Base-by-base conservation (phyloP, 805 yeast genomes). In the Monosporozyma siamensis region DNA sequence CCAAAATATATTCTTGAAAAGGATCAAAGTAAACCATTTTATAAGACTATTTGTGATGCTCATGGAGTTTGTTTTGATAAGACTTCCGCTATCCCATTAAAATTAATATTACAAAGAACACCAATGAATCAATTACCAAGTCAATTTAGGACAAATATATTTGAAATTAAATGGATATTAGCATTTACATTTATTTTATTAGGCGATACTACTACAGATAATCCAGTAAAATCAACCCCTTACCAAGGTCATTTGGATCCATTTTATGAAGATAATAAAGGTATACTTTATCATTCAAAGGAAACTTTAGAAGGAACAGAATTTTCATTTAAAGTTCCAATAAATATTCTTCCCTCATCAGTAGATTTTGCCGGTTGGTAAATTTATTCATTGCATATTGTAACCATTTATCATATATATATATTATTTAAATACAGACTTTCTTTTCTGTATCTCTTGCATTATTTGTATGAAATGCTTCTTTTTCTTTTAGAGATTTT, bases 361-460 rank as follows among this genome's bases (percentile, higher is more conserved):
- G 63, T 65, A 34, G 71, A 68, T 46, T 67, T 71, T 46, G 75
- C 75, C 30, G 79, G 78, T 6, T 64, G 74, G 58, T 61, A 62
- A 36, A 32, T 15, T 14, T 15, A 29, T 6, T 12, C 17, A 6
- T 15, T 15, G 5, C 32, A 15, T 15, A 4, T 12, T 29, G 20
- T 29, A 29, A 29, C 20, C 11, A 29, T 15, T 14, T 29, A 29
- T 4, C n/a, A 29, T 29, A n/a, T 14, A n/a, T 29, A 29, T 29
- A 29, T 5, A 14, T 29, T n/a, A n/a, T n/a, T n/a, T n/a, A n/a
- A n/a, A n/a, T n/a, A n/a, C n/a, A n/a, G n/a, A n/a, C n/a, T n/a
- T n/a, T n/a, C n/a, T n/a, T n/a, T n/a, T n/a, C n/a, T n/a, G n/a
- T n/a, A n/a, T n/a, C n/a, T n/a, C n/a, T n/a, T n/a, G n/a, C n/a